These are phyloP conservation scores for Acacia melanoxylon DNA, from an alignment of 306 rosid species.

Conservation along the genomic window DNA sequence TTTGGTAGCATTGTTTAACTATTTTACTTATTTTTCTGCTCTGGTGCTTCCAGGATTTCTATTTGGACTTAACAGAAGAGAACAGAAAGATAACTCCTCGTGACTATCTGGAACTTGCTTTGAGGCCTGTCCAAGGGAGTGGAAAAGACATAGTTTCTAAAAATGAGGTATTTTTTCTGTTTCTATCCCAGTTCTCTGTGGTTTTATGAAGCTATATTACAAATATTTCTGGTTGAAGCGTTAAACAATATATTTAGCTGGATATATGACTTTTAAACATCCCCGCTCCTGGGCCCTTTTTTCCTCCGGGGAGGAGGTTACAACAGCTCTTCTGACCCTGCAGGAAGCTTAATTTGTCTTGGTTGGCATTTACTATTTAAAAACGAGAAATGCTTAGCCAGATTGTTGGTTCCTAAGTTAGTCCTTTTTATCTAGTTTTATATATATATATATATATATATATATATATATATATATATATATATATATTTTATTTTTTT, in stretches of 20 bases:
- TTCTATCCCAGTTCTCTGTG: not conserved
- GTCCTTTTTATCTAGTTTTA: not conserved
- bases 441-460: too few relatives aligned
- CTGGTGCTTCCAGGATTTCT: not conserved
- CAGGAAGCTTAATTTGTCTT: not conserved
- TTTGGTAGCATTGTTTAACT: not conserved
- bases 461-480: too few relatives aligned
- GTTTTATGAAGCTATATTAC: not conserved
- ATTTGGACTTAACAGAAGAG: not conserved
- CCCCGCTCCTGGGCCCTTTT: not conserved
- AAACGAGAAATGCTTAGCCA: not conserved
- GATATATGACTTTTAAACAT: not conserved
- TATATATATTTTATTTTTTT: too few relatives aligned
- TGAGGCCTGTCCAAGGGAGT: constrained; percentile 4
- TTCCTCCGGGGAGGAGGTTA: not conserved
- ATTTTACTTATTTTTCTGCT: not conserved
- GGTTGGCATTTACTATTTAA: not conserved
- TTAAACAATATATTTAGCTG: not conserved
- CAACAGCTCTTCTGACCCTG: not conserved
- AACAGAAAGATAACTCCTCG: constrained; percentile 2
- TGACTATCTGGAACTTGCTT: constrained; percentile 7
- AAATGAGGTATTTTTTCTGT: not conserved
- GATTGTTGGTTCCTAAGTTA: not conserved
- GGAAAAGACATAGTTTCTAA: not conserved
- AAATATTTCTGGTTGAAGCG: not conserved